phyloP scores from a whole-genome alignment of 176 grass and related monocot species.

The Urochloa ruziziensis region DNA sequence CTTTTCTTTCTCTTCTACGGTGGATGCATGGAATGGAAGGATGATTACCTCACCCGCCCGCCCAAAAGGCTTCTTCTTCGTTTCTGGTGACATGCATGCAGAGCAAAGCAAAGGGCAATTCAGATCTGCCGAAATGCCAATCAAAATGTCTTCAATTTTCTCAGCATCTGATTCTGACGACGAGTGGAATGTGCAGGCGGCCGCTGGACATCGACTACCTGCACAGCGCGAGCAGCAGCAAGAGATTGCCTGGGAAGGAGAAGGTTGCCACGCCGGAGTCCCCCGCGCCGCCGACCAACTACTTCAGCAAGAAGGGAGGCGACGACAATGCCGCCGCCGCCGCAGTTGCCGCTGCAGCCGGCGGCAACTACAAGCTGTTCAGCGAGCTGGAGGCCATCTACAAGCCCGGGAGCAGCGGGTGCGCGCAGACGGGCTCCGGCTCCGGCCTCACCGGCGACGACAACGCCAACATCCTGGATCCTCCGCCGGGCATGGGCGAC shows the following conservation, averaged over 20 bases:
- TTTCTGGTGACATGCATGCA: background rate
- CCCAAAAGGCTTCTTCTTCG: no score
- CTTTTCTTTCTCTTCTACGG: background rate
- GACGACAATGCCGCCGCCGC: background rate
- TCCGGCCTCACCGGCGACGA: constrained; percentile 88
- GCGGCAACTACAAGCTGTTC: constrained; percentile 94
- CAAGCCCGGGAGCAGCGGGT: constrained; percentile 73
- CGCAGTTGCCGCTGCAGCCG: background rate
- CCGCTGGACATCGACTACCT: constrained; percentile 95
- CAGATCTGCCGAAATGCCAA: no score
- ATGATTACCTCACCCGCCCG: constrained; percentile 40
- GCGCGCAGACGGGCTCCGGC: constrained; percentile 77
- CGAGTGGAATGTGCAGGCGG: constrained; percentile 48
- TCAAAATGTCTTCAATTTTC: no score
- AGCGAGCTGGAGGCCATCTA: constrained; percentile 97
- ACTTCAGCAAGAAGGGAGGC: constrained; percentile 74
- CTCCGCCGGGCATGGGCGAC: constrained; percentile 26
- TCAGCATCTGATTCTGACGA: no score
- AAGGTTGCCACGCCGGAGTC: constrained; percentile 48
- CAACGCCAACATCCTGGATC: constrained; percentile 57
- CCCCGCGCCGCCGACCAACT: constrained; percentile 27
- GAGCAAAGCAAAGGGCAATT: background rate
- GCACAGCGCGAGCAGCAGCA: constrained; percentile 72
- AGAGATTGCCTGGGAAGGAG: constrained; percentile 65
- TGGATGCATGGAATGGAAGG: no score